These are phyloP conservation scores for Alisma plantagoaquatica DNA, from an alignment of 106 monocot genomes.

Conservation along the genomic window DNA sequence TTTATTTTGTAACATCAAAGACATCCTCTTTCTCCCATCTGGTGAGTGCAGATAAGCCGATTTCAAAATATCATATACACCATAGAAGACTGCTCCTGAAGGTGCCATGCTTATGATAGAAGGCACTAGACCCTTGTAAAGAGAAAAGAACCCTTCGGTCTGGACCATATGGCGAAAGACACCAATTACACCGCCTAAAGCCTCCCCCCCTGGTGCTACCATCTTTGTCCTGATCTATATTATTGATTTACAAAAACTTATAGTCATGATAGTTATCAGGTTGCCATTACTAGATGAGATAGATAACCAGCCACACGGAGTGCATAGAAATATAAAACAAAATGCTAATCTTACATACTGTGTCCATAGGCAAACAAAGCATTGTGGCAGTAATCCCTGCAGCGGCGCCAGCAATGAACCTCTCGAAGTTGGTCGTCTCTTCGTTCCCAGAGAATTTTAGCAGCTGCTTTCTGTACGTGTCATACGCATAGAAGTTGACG, in stretches of 20 bases:
- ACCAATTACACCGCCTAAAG: slow-evolving; percentile 31
- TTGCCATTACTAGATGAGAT: no score
- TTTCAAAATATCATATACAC: slow-evolving; percentile 47
- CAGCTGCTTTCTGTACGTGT: slow-evolving; percentile 39
- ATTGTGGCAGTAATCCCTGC: slow-evolving; percentile 38
- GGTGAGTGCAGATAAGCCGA: slow-evolving; percentile 11
- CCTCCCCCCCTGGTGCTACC: slow-evolving; percentile 34
- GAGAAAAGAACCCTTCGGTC: slow-evolving; percentile 48
- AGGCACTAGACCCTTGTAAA: slow-evolving; percentile 52
- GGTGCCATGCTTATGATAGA: slow-evolving; percentile 53
- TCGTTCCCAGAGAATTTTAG: slow-evolving; percentile 7
- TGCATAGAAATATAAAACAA: no score
- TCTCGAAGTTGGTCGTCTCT: slow-evolving; percentile 37
- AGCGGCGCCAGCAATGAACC: slow-evolving; percentile 42
- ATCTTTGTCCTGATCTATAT: slow-evolving; percentile 41
- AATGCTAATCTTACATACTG: no score
- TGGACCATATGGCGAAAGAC: slow-evolving; percentile 39
- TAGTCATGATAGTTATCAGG: no score
- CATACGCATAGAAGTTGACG: slow-evolving; percentile 51
- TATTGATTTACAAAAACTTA: no score
- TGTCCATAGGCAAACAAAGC: slow-evolving; percentile 48
- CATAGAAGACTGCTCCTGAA: slow-evolving; percentile 44
- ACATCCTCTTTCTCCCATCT: no score
- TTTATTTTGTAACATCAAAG: no score
- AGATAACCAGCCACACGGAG: no score